Evolutionary conservation across 2,329 filamentous ascomycete species (phyloP).

Genomic region (Ascochyta clinopodiicola): DNA sequence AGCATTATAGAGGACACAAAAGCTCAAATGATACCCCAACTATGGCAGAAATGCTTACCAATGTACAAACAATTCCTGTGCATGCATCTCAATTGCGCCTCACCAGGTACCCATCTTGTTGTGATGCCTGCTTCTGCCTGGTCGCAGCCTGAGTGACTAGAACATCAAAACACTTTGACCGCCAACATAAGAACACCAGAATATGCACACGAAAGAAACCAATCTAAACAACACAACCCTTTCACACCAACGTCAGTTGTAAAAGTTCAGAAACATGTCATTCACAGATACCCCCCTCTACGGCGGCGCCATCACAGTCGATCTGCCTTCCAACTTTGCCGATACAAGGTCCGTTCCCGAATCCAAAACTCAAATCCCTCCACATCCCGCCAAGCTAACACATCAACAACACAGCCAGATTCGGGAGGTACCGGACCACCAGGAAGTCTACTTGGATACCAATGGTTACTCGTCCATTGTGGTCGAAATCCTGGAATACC

Average conservation of each 20-base stretch:
- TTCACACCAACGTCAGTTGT: not conserved
- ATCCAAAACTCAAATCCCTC: slow-evolving; percentile 3
- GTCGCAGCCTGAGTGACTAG: slow-evolving; percentile 38
- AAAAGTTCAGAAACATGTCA: slow-evolving; percentile 56
- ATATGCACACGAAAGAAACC: slow-evolving; percentile 12
- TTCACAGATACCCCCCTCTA: slow-evolving; percentile 70
- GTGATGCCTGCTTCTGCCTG: slow-evolving; percentile 46
- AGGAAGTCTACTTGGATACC: slow-evolving; percentile 89
- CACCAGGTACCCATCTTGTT: slow-evolving; percentile 16
- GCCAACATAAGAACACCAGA: slow-evolving; percentile 34
- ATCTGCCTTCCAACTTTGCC: slow-evolving; percentile 71
- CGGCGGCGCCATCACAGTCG: slow-evolving; percentile 73
- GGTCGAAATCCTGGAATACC: slow-evolving; percentile 86
- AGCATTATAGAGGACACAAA: slow-evolving; percentile 34
- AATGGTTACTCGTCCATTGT: slow-evolving; percentile 86
- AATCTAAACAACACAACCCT: slow-evolving; percentile 13
- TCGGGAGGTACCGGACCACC: slow-evolving; percentile 81
- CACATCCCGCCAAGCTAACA: slow-evolving; percentile 15
- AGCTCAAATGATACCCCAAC: slow-evolving; percentile 43
- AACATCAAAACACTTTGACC: slow-evolving; percentile 26
- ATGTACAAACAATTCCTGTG: slow-evolving; percentile 4
- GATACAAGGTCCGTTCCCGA: slow-evolving; percentile 70
- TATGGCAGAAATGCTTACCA: slow-evolving; percentile 24
- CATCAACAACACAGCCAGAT: slow-evolving; percentile 61
- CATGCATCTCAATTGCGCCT: slow-evolving; percentile 25